phyloP scores from a whole-genome alignment of 2,329 filamentous ascomycete species.

The Aureobasidium sp. region DNA sequence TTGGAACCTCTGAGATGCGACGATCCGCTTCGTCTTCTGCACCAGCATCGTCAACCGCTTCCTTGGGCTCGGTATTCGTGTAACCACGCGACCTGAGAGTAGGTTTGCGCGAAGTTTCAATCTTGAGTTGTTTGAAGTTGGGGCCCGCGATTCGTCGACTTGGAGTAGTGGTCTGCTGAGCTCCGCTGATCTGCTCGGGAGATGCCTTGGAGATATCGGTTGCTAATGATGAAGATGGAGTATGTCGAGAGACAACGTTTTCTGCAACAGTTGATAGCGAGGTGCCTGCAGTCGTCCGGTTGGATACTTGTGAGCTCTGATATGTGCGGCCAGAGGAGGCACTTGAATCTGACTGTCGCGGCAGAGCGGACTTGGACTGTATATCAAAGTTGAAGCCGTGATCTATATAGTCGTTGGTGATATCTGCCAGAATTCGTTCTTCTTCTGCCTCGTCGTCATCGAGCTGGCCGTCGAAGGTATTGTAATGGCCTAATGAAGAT shows the following conservation, averaged over 20 bases:
- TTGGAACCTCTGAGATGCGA: slow-evolving; percentile 13
- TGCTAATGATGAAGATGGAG: slow-evolving; percentile 1
- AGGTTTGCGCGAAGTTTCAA: slow-evolving; percentile 57
- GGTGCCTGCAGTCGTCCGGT: slow-evolving; percentile 59
- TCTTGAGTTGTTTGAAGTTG: slow-evolving; percentile 75
- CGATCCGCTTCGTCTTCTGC: background rate
- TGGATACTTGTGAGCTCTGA: slow-evolving; percentile 66
- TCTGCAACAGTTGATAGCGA: slow-evolving; percentile 67
- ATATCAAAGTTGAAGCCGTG: slow-evolving; percentile 66
- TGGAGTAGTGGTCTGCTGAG: slow-evolving; percentile 24
- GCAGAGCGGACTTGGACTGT: slow-evolving; percentile 57
- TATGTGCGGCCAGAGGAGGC: slow-evolving; percentile 68
- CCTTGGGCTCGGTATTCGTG: slow-evolving; percentile 3
- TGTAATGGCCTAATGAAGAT: background rate
- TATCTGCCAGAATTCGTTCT: slow-evolving; percentile 63
- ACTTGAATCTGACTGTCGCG: slow-evolving; percentile 76
- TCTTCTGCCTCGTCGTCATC: slow-evolving; percentile 38
- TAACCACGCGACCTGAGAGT: background rate
- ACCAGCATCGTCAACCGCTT: background rate
- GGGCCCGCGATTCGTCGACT: slow-evolving; percentile 73
- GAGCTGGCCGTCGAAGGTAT: background rate
- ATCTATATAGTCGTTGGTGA: slow-evolving; percentile 74
- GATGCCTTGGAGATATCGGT: slow-evolving; percentile 1
- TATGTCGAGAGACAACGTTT: slow-evolving; percentile 12
- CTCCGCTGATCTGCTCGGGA: background rate